These are phyloP conservation scores for Camellia lanceoleosa DNA, from an alignment of 148 eudicot species.

Conservation along the genomic window DNA sequence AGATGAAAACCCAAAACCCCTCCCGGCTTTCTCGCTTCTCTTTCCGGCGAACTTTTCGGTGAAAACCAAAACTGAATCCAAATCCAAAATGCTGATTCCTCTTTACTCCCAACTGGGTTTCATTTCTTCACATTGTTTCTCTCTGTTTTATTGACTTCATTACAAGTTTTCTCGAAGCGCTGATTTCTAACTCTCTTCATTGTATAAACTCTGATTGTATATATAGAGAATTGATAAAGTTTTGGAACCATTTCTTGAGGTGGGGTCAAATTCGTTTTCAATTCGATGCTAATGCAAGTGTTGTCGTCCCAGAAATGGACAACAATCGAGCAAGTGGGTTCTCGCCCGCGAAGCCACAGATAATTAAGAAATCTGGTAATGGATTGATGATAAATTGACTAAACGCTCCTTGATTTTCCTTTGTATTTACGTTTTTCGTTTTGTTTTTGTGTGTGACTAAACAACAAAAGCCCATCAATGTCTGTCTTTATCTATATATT, in stretches of 20 bases:
- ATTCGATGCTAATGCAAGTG: not conserved
- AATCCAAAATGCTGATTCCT: slow-evolving; percentile 2
- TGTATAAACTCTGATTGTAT: not conserved
- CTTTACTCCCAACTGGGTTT: not conserved
- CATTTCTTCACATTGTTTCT: slow-evolving; percentile 1
- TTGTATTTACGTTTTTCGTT: slow-evolving; percentile 7
- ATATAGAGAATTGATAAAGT: not conserved
- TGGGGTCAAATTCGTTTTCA: slow-evolving; percentile 2
- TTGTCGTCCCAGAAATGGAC: slow-evolving; percentile 16
- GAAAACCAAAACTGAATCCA: not conserved
- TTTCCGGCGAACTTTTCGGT: slow-evolving; percentile 24
- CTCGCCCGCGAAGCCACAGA: slow-evolving; percentile 12
- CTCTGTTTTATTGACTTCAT: slow-evolving; percentile 11
- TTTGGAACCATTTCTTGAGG: not conserved
- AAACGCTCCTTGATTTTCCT: not conserved
- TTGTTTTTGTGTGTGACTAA: not conserved
- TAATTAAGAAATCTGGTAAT: slow-evolving; percentile 13
- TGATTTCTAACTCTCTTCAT: not conserved
- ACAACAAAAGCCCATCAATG: slow-evolving; percentile 24
- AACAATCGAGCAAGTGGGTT: slow-evolving; percentile 13
- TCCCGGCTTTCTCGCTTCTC: slow-evolving; percentile 18
- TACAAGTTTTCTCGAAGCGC: slow-evolving; percentile 6
- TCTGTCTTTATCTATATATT: slow-evolving; percentile 19
- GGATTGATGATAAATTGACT: not conserved
- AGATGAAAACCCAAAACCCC: slow-evolving; percentile 15